Base-by-base conservation (phyloP, 2,329 filamentous ascomycete species). In the Pseudofabraea citricarpa region DNA sequence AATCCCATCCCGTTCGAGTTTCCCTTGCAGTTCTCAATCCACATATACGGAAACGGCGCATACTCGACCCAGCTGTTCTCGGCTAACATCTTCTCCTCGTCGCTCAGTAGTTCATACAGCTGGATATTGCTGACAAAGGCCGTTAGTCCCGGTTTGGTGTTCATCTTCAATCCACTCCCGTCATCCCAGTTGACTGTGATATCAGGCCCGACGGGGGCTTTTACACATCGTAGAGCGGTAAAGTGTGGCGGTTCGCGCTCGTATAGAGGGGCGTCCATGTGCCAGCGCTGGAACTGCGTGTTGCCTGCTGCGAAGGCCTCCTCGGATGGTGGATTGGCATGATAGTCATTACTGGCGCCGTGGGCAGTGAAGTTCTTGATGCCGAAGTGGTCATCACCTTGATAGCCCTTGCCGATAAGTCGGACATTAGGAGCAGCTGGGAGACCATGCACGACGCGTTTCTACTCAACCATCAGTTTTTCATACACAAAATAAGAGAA, bases 1-100 rank as follows among this genome's bases (percentile, higher is more conserved):
- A 72, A 47, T 1, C 66, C 67, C 1, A 72, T 56, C 1, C 69
- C 69, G 41, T 63, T 68, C 5, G 68, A 43, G 15, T 60, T 61
- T 2, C 63, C 64, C 24, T 63, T 65, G 51, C 68, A 69, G 26
- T 63, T 55, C 36, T 63, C 59, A 44, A 70, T 67, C 69, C 65
- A 71, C 54, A 60, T 54, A 52, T 71, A 72, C 8, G 69, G 68
- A 44, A 65, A 61, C 4, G 66, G 68, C 6, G 66, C 66, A 45
- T 72, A 71, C 53, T 72, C 68, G 12, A 70, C 67, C 66, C 67
- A 71, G 21, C 62, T 67, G 47, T 71, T 61, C 47, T 71, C 67
- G 12, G 61, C 67, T 15, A 69, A 43, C 21, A 47, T 47, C 48
- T 62, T 61, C 52, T 72, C 69, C n/a, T 69, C 65, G 0, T 60